phyloP scores from a whole-genome alignment of 805 yeast species.

The Candida sonorensis region DNA sequence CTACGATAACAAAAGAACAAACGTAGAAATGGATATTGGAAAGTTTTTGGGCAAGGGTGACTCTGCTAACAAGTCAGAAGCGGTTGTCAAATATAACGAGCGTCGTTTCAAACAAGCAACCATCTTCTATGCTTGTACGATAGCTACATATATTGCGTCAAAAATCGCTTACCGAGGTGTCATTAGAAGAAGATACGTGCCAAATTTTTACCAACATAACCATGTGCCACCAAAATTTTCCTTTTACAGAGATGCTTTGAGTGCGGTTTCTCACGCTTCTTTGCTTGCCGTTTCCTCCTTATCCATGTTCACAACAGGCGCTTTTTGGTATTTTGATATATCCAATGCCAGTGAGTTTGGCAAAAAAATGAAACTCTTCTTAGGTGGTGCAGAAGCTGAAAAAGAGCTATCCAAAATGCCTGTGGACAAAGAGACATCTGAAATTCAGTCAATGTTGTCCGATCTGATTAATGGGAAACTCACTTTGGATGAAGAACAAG shows the following conservation, averaged over 20 bases:
- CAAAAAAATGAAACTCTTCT: slow-evolving; percentile 48
- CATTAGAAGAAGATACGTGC: slow-evolving; percentile 62
- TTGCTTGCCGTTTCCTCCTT: slow-evolving; percentile 65
- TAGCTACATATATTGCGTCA: slow-evolving; percentile 63
- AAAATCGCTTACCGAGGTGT: slow-evolving; percentile 73
- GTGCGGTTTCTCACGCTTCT: slow-evolving; percentile 79
- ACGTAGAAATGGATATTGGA: slow-evolving; percentile 20
- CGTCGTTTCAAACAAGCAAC: slow-evolving; percentile 70
- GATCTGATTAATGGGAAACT: slow-evolving; percentile 11
- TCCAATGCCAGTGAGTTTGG: slow-evolving; percentile 66
- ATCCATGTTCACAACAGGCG: slow-evolving; percentile 66
- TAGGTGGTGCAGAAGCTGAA: slow-evolving; percentile 66
- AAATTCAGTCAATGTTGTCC: slow-evolving; percentile 40
- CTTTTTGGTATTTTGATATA: slow-evolving; percentile 76
- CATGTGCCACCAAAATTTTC: slow-evolving; percentile 81
- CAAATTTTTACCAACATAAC: slow-evolving; percentile 75
- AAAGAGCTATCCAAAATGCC: slow-evolving; percentile 37
- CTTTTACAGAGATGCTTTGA: slow-evolving; percentile 74
- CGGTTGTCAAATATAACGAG: slow-evolving; percentile 42
- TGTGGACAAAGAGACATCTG: slow-evolving; percentile 53
- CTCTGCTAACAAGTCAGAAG: slow-evolving; percentile 21
- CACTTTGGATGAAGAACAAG: slow-evolving; percentile 5
- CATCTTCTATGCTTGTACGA: slow-evolving; percentile 64
- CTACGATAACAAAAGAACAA: not conserved
- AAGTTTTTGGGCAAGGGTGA: slow-evolving; percentile 24